Base-by-base conservation (phyloP, 2,329 filamentous ascomycete genomes). In the Cladosporium halotolerans region DNA sequence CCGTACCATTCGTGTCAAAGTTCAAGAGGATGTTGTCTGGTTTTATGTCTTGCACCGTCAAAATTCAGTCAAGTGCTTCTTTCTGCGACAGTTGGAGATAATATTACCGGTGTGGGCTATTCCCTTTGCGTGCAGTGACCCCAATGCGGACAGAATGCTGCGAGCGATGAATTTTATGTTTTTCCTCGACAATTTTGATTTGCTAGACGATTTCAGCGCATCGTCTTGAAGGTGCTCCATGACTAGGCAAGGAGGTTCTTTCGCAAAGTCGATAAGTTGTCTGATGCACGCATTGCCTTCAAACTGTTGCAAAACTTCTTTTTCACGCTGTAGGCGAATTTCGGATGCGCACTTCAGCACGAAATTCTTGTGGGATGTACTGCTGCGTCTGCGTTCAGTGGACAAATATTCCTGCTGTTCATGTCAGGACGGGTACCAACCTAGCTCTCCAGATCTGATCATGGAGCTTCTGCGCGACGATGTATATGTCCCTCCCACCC, bases 21-120 rank as follows among this genome's bases (percentile, higher is more conserved):
- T 71, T 70, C 18, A 70, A 63, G 38, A 72, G 67, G 14, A 72
- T 63, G 51, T 72, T 72, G 36, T 70, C 61, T n/a, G 63, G 68
- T 48, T 72, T 72, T 47, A 66, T 49, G 54, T 67, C 65, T 67
- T 34, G n/a, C 13, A 45, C 5, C 45, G 39, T 49, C 9, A 31
- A 47, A 18, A 14, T 34, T 56, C 39, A 54, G 53, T 32, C 45
- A 6, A 59, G 16, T 16, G 16, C 61, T 58, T 61, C 55, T 60
- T 39, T 39, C n/a, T 14, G 36, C 13, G n/a, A 11, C 13, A 16
- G 16, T 16, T 16, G 16, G 16, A 16, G 16, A 39, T 8, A 14
- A 14, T 39, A 11, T 39, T 14, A 39, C 36, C 45, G 40, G 45
- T 64, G 32, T 67, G 63, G 31, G 64, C 63, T 45, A 58, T 62